These are phyloP conservation scores for Arabidopsis lyrata DNA, from an alignment of 441 rosid species.

Conservation along the genomic window DNA sequence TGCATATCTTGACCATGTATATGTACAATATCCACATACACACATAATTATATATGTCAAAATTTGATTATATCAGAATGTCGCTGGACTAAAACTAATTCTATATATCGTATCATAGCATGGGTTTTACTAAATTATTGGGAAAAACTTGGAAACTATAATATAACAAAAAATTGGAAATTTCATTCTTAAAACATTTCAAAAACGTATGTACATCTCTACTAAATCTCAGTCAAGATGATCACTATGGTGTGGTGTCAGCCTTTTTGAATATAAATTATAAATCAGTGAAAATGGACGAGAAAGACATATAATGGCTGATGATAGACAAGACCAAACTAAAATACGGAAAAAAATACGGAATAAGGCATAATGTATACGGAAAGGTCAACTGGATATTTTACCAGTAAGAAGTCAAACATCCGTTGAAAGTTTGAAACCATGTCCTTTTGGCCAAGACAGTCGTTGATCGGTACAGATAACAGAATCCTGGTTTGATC, in stretches of 20 bases:
- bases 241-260: not conserved
- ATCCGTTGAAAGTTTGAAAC: conserved; percentile 16
- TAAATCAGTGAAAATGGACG: conserved; percentile 8
- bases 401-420: conserved; percentile 17
- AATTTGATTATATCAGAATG: conserved; percentile 10
- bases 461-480: conserved; percentile 4
- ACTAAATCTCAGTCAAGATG: not conserved
- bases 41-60: not conserved
- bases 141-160: not conserved
- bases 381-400: conserved; percentile 19
- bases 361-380: conserved; percentile 14
- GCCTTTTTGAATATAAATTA: not conserved
- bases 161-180: too few relatives aligned
- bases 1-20: conserved; percentile 6
- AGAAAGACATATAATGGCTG: not conserved
- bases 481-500: not conserved
- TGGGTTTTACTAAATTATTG: not conserved
- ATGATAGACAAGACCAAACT: not conserved
- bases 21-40: too few relatives aligned
- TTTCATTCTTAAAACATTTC: not conserved
- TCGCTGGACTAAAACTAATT: not conserved
- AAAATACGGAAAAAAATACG: conserved; percentile 9
- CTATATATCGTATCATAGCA: not conserved
- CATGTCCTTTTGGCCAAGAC: not conserved
- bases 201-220: not conserved